Base-by-base conservation (phyloP, 1,139 yeast species). In the Hansenula lynferdii region DNA sequence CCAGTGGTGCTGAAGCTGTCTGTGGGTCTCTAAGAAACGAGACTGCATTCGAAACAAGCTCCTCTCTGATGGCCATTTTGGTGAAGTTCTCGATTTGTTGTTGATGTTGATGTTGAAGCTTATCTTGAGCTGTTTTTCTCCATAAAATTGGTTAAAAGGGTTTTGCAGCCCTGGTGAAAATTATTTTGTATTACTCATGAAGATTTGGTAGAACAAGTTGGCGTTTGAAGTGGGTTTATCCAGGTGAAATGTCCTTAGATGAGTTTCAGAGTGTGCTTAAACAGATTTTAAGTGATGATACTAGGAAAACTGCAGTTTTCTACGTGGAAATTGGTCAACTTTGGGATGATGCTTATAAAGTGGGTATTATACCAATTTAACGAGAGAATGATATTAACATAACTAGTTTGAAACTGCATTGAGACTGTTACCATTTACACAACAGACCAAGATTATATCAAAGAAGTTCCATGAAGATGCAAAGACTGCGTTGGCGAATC, bases 1-100 rank as follows among this genome's bases (percentile, higher is more conserved):
- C 78, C 46, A 87, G 67, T 1, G 97, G 84, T 2, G 97, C 83
- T 30, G 75, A 69, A 2, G 77, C 70, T 22, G 90, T 90, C 43
- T 80, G 77, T 2, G 90, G 81, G 57, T 92, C 97, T 46, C 69
- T 70, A 44, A 92, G 67, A 61, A 92, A 92, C 42, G 80, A 69
- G 26, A 89, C 89, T 1, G 98, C 97, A 45, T 87, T 83, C 35
- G 65, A 64, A 39, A 87, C 69, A 45, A 87, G 69, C 39, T 86
- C 96, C 53, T 82, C 85, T 51, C 90, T 75, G 30, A 39, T 11
- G 5, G 52, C 34, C 55, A 48, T 49, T 26, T 22, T 26, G 16
- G 30, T 28, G 25, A 12, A 8, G 5, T 24, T 24, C 12, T 24
- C 26, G n/a, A 10, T 12, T 22, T 22, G 26, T 24, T 24, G 16